Conservation (phyloP, 108 stramenopile species). For the Skeletonema grethae region DNA sequence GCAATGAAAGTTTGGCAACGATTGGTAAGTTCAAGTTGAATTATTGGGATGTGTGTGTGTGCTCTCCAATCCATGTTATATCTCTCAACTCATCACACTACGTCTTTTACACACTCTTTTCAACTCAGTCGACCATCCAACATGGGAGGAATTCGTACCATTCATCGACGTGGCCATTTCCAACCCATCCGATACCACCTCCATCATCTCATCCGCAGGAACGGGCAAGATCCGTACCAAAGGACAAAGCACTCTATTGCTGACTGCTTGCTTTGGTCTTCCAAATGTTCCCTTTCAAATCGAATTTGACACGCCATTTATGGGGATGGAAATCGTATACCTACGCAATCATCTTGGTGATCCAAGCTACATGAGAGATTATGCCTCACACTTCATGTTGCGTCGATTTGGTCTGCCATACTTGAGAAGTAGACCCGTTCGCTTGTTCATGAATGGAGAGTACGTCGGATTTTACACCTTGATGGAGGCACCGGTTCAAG, state of each 20-base stretch:
- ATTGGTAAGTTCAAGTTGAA: background rate
- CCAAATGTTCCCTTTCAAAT: conserved; percentile 14
- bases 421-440: conserved; percentile 16
- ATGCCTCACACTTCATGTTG: conserved; percentile 11
- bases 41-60: too few relatives aligned
- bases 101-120: background rate
- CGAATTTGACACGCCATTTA: conserved; percentile 11
- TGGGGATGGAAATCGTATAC: conserved; percentile 1
- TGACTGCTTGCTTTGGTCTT: conserved; percentile 13
- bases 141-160: background rate
- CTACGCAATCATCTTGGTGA: background rate
- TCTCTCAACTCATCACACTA: background rate
- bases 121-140: background rate
- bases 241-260: conserved; percentile 6
- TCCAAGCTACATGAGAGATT: conserved; percentile 3
- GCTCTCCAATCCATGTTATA: background rate
- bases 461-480: conserved; percentile 14
- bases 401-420: conserved; percentile 17
- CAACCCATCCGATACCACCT: background rate
- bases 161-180: background rate
- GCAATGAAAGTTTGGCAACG: conserved; percentile 1
- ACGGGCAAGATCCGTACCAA: conserved; percentile 10
- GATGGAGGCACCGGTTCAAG: conserved; percentile 24
- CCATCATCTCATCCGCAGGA: background rate
- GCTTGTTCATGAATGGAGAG: conserved; percentile 21